Conservation (phyloP, 1,139 yeast genomes). For the Pichia cactophila region DNA sequence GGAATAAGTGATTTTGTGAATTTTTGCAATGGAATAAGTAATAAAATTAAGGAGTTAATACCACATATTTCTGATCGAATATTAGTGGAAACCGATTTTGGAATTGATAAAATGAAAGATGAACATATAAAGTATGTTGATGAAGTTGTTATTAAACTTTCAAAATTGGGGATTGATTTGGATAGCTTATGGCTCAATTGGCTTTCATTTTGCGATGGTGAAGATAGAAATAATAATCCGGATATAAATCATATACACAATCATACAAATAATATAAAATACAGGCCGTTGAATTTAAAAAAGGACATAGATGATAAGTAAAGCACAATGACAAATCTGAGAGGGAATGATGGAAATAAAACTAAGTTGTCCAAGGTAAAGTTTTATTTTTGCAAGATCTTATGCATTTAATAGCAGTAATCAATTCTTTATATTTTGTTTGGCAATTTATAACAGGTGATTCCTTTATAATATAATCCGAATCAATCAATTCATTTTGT, state of each 20-base stretch:
- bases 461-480: not conserved
- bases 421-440: constrained; percentile 20
- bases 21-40: constrained; percentile 33
- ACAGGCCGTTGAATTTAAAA: not conserved
- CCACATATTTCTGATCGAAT: constrained; percentile 30
- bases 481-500: constrained; percentile 1
- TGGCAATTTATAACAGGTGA: constrained; percentile 5
- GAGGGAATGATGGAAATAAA: not conserved
- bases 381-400: constrained; percentile 18
- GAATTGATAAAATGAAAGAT: constrained; percentile 20
- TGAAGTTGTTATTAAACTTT: not conserved
- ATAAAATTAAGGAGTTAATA: constrained; percentile 20
- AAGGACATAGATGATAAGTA: not conserved
- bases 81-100: constrained; percentile 49
- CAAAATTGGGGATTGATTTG: not conserved
- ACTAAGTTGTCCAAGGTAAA: constrained; percentile 6
- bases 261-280: not conserved
- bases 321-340: not conserved
- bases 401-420: constrained; percentile 24
- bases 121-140: constrained; percentile 4
- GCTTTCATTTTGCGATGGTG: not conserved
- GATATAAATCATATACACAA: not conserved
- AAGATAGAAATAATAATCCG: not conserved
- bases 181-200: constrained; percentile 3
- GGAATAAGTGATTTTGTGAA: constrained; percentile 54